These are phyloP conservation scores for Eutrema yunnanense DNA, from an alignment of 345 rosid species.

Conservation along the genomic window DNA sequence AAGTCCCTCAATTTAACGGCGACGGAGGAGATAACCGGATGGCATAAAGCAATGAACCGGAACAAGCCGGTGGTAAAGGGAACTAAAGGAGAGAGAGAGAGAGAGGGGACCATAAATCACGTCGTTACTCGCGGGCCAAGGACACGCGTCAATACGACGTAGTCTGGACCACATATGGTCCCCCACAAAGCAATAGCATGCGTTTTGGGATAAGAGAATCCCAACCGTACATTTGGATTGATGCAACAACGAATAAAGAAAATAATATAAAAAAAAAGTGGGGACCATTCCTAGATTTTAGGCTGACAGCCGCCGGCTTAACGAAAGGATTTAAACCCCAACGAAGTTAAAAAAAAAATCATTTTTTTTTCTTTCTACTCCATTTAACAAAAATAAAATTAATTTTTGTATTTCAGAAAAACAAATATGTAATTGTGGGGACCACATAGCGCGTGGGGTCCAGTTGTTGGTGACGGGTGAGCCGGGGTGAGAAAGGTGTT, in stretches of 20 bases:
- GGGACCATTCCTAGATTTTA: slow-evolving; percentile 46
- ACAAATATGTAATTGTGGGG: not conserved
- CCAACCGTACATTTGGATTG: slow-evolving; percentile 44
- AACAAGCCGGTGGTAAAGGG: slow-evolving; percentile 8
- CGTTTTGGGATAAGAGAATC: slow-evolving; percentile 37
- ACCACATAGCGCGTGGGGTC: slow-evolving; percentile 24
- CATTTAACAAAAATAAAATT: not conserved
- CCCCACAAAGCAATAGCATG: slow-evolving; percentile 35
- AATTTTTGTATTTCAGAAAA: not conserved
- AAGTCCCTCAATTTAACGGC: not conserved
- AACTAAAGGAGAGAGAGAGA: not conserved
- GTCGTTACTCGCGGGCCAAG: slow-evolving; percentile 43
- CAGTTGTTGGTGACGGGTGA: slow-evolving; percentile 25
- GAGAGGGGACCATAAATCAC: slow-evolving; percentile 43
- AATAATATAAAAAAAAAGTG: not conserved
- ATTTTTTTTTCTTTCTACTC: too few species aligned
- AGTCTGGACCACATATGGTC: slow-evolving; percentile 55
- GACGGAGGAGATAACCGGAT: not conserved
- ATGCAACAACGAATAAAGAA: slow-evolving; percentile 15
- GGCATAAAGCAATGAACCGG: slow-evolving; percentile 12
- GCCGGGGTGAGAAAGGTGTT: slow-evolving; percentile 5
- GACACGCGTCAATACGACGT: slow-evolving; percentile 42
- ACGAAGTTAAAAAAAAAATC: not conserved
- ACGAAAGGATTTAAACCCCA: slow-evolving; percentile 37
- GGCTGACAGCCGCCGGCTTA: slow-evolving; percentile 91